Base-by-base conservation (phyloP, 768 basidiomycete species). In the Leccinum arenicola region DNA sequence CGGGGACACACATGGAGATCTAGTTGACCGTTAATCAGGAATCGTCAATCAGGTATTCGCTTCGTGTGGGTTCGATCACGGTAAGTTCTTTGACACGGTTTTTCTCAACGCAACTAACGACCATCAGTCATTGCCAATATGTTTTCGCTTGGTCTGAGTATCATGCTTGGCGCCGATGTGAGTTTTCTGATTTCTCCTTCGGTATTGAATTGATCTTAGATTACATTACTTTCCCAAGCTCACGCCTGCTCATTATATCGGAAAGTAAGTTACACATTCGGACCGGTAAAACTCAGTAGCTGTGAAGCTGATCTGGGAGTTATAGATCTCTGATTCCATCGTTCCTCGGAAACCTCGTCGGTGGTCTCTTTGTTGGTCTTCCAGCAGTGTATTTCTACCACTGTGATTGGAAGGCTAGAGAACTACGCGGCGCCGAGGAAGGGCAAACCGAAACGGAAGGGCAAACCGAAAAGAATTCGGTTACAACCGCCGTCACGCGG, bases 91-190 rank as follows among this genome's bases (percentile, higher is more conserved):
- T 52, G 35, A 14, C n/a, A 45, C 43, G n/a, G 15, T 49, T 27
- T 27, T 14, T 31, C 36, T 48, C 12, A 19, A 15, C 4, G 6
- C 29, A 9, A 51, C 40, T 60, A 40, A 55, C 50, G 15, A 35
- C 50, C 25, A 23, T 40, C 49, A 87, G 86, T 88, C 11, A 74
- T 88, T 23, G 88, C 88, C 19, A 90, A 90, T 66, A 89, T 90
- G 88, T 89, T 85, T 69, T 88, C 83, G 4, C 73, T 90, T 6
- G 85, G 87, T 0, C 70, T 89, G 38, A 79, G 86, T 11, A 88
- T 90, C 35, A 84, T 89, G 80, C 84, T 89, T 65, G 81, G 84
- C 21, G 84, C 86, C 25, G 72, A 83, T 53, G 87, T 88, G 68
- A 64, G 84, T 73, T 12, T 12, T 45, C 11, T 19, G 23, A n/a